phyloP scores from a whole-genome alignment of 257 asterid genomes.

The Anisodus tanguticus region DNA sequence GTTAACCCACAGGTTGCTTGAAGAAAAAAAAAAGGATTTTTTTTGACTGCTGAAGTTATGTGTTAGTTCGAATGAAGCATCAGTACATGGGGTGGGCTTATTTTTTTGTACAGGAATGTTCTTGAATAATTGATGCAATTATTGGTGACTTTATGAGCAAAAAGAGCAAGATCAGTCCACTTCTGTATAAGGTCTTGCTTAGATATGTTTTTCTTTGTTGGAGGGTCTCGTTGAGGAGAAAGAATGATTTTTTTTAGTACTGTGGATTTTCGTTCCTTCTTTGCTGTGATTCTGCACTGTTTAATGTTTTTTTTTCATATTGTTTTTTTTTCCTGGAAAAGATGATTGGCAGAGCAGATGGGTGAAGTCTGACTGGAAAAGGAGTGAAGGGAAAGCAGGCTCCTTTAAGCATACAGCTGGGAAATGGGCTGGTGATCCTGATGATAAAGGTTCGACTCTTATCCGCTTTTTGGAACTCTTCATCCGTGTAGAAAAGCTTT shows the following conservation, averaged over 20 bases:
- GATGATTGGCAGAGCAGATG: constrained; percentile 92
- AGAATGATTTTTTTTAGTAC: not conserved
- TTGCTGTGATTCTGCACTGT: not conserved
- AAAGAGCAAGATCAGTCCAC: not conserved
- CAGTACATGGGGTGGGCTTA: not conserved
- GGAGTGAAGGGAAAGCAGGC: constrained; percentile 94
- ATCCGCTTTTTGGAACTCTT: not conserved
- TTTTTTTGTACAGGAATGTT: not conserved
- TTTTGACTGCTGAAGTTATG: not conserved
- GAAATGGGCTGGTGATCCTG: constrained; percentile 94
- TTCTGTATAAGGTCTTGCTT: not conserved
- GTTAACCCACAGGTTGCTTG: not conserved
- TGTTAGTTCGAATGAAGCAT: not conserved
- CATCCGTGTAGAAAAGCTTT: not conserved
- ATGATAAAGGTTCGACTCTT: constrained; percentile 70
- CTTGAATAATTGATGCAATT: not conserved
- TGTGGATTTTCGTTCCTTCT: not conserved
- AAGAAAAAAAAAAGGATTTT: not conserved
- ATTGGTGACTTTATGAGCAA: not conserved
- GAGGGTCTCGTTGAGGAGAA: not conserved
- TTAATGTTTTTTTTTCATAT: not conserved
- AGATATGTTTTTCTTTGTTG: not conserved
- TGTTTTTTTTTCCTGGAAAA: constrained; percentile 29
- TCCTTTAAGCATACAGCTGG: constrained; percentile 94
- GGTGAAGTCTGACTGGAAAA: constrained; percentile 97